A percentile compares a stretch with the other conserved stretches of the same genome.
phyloP scores from a whole-genome alignment of 1,284 basidiomycete species.

The Austroboletus novae-zelandiae region DNA sequence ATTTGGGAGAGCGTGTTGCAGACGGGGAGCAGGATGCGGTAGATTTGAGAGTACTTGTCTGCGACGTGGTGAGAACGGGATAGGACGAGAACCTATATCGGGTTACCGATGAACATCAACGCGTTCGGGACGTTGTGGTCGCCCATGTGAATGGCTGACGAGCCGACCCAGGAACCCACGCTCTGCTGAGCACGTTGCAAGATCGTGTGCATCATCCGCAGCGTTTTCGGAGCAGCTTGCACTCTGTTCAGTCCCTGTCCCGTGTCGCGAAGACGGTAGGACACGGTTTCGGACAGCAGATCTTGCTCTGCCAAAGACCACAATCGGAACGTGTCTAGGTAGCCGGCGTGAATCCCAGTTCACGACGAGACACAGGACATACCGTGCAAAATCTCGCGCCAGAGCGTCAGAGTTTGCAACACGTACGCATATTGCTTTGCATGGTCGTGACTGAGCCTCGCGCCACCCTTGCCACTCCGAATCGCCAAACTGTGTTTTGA shows the following conservation, averaged over 20 bases:
- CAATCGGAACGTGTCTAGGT: constrained; percentile 76
- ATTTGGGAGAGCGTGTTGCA: constrained; percentile 76
- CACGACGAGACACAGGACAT: not conserved
- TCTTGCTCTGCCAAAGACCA: constrained; percentile 80
- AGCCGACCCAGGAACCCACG: constrained; percentile 78
- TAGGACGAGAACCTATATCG: no score
- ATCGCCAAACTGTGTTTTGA: constrained; percentile 67
- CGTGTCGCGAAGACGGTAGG: constrained; percentile 77
- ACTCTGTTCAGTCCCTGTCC: constrained; percentile 83
- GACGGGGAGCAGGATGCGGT: constrained; percentile 79
- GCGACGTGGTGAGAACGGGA: not conserved
- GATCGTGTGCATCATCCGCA: constrained; percentile 81
- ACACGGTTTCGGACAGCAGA: constrained; percentile 65
- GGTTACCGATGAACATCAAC: constrained; percentile 68
- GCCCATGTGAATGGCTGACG: constrained; percentile 56
- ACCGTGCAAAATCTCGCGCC: constrained; percentile 82
- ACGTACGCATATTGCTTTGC: constrained; percentile 80
- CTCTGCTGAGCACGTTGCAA: constrained; percentile 75
- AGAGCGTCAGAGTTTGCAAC: constrained; percentile 76
- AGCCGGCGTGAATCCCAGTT: constrained; percentile 2
- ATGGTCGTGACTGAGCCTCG: constrained; percentile 78
- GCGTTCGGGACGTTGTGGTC: constrained; percentile 89
- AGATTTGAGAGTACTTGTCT: constrained; percentile 86
- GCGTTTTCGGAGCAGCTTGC: constrained; percentile 78
- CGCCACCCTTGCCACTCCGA: constrained; percentile 71